Evolutionary conservation across 2,329 filamentous ascomycete species (phyloP), one percentile per base, ranked within the genome.

Genomic region (Apiospora pterosperma): DNA sequence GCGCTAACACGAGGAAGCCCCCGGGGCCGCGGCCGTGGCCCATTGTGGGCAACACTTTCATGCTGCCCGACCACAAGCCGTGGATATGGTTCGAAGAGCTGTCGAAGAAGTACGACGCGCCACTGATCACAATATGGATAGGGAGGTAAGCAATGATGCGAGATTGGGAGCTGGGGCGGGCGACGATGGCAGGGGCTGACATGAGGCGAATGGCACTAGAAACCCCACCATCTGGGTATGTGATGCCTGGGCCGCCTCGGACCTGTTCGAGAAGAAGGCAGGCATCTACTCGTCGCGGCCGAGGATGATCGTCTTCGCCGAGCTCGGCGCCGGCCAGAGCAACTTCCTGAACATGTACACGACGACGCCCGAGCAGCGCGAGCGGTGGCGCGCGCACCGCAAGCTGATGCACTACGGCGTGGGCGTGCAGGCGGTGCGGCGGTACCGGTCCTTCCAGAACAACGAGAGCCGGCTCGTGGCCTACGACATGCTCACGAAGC

Each of bases 31-130:
- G 85, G 3, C 84, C 84, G 2, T 78, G 78, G 66, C 85, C 85
- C 5, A 78, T 87, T 36, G 75, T 87, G 4, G 85, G 85, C 38
- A 87, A 86, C 69, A 87, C 84, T 0, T 85, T 83, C 64, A 80
- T 80, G 66, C 77, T 87, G 4, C 85, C 85, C 1, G 78, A 82
- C 28, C 78, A 76, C 63, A 86, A 87, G 69, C 84, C 85, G 2
- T 88, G 85, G 85, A 78, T 86, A 28, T 84, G 83, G 72, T 86
- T 87, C 67, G 83, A 87, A 63, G 71, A 82, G 67, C 73, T 86
- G 0, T 83, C 84, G 4, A 82, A 83, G 67, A 70, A 75, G 59
- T 82, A 84, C 69, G 73, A 81, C 5, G 76, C 80, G 0, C 81
- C 83, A 0, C 69, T 87, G 7, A 82, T 87, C 59, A 87, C 85